Conservation (phyloP, 441 rosid genomes). For the Pelargonium australe region DNA sequence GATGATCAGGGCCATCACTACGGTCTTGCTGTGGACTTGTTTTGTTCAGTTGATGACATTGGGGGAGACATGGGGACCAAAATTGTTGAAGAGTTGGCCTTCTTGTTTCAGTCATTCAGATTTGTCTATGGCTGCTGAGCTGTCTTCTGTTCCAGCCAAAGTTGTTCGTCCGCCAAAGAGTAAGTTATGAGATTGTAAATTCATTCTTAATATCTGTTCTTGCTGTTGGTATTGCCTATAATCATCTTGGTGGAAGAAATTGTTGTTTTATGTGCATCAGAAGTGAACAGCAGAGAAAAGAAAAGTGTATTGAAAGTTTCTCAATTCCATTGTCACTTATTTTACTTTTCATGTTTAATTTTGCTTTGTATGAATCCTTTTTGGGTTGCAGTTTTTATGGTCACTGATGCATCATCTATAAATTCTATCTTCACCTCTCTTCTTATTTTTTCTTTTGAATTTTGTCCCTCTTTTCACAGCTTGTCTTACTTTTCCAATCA, state of each 20-base stretch:
- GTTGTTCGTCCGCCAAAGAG: slow-evolving; percentile 51
- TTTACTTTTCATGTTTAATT: not conserved
- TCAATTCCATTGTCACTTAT: not conserved
- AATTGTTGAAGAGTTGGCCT: slow-evolving; percentile 56
- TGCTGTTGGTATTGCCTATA: too few species aligned
- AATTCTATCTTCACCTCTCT: not conserved
- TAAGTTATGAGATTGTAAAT: slow-evolving; percentile 23
- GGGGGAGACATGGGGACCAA: slow-evolving; percentile 62
- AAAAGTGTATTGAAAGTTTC: not conserved
- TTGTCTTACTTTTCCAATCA: not conserved
- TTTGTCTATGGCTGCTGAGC: slow-evolving; percentile 24
- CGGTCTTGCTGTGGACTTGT: slow-evolving; percentile 50
- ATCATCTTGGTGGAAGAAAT: too few species aligned
- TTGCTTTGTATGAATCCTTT: not conserved
- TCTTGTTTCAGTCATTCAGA: slow-evolving; percentile 47
- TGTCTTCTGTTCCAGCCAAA: slow-evolving; percentile 41
- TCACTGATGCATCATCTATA: not conserved
- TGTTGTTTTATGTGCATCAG: not conserved
- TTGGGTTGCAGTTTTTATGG: too few species aligned
- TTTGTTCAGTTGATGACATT: slow-evolving; percentile 52
- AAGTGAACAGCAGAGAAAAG: not conserved
- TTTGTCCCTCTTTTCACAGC: not conserved
- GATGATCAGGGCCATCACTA: slow-evolving; percentile 49
- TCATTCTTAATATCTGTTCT: not conserved
- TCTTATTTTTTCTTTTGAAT: not conserved